phyloP scores from a whole-genome alignment of 2,329 filamentous ascomycete species.

The Calycina marina region DNA sequence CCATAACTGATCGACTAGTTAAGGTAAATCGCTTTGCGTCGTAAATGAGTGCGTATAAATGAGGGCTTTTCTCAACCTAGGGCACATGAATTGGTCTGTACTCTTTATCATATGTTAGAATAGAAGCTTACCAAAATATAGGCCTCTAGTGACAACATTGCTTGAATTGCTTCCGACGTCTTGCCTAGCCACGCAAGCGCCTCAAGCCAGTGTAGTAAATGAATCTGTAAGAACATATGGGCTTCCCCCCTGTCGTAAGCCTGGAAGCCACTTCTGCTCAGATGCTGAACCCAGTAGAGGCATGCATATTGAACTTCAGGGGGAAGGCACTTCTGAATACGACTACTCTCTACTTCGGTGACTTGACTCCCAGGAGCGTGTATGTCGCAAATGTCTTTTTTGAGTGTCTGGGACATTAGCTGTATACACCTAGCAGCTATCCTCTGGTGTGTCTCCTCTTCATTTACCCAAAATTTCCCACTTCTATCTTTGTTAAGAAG shows the following conservation, averaged over 20 bases:
- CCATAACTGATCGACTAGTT: not conserved
- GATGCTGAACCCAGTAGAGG: not conserved
- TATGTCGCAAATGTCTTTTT: conserved; percentile 14
- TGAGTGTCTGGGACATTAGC: conserved; percentile 20
- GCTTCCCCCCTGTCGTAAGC: not conserved
- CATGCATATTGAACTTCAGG: conserved; percentile 1
- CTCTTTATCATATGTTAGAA: not conserved
- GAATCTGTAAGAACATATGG: conserved; percentile 18
- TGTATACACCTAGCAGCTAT: conserved; percentile 20
- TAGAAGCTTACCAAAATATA: conserved; percentile 1
- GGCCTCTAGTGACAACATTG: not conserved
- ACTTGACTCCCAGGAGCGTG: conserved; percentile 7
- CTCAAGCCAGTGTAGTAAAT: conserved; percentile 12
- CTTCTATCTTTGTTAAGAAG: conserved; percentile 15
- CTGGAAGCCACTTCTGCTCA: conserved; percentile 11
- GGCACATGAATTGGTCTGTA: not conserved
- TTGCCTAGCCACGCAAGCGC: conserved; percentile 3
- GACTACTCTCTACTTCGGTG: conserved; percentile 6
- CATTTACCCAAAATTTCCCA: conserved; percentile 20
- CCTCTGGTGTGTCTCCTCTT: conserved; percentile 18
- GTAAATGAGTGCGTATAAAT: not conserved
- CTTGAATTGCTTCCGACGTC: not conserved
- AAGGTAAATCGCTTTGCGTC: not conserved
- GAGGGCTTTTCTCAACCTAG: not conserved
- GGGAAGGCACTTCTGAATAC: conserved; percentile 10